A percentile compares a stretch with the other conserved stretches of the same genome.
phyloP scores from a whole-genome alignment of 495 filamentous ascomycete species.

The Trichoderma erinaceum region DNA sequence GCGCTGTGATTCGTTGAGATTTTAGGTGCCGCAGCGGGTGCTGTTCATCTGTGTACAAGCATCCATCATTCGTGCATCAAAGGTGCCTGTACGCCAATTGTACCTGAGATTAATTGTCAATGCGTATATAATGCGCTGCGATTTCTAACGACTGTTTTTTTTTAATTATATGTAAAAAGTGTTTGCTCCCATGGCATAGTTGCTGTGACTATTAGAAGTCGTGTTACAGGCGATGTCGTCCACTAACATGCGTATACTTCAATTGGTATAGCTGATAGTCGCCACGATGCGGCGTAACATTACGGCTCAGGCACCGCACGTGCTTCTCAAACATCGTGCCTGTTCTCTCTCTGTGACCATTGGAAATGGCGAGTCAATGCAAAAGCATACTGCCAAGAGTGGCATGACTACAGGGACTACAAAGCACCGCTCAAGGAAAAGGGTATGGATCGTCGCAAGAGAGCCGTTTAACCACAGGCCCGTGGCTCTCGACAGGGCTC shows the following conservation, averaged over 20 bases:
- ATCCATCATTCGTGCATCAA: not conserved
- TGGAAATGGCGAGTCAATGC: too few relatives aligned
- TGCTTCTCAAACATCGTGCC: not conserved
- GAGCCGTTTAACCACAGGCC: not conserved
- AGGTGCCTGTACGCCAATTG: too few relatives aligned
- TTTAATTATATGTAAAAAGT: too few relatives aligned
- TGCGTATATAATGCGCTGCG: too few relatives aligned
- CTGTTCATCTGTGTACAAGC: not conserved
- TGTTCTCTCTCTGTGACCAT: not conserved
- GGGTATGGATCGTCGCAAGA: not conserved
- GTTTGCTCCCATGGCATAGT: not conserved
- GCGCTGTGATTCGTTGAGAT: slow-evolving; percentile 4
- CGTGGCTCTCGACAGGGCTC: too few relatives aligned
- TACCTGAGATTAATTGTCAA: not conserved
- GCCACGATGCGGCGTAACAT: not conserved
- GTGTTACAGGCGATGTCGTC: too few relatives aligned
- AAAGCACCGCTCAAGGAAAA: not conserved
- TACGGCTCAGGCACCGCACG: not conserved
- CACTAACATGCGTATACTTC: too few relatives aligned
- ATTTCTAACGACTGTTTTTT: not conserved
- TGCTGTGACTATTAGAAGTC: not conserved
- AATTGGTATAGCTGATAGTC: not conserved
- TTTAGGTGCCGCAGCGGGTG: not conserved
- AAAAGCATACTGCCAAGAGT: not conserved
- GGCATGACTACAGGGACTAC: too few relatives aligned